phyloP scores from a whole-genome alignment of 257 asterid genomes.

The Solanum rostratum region DNA sequence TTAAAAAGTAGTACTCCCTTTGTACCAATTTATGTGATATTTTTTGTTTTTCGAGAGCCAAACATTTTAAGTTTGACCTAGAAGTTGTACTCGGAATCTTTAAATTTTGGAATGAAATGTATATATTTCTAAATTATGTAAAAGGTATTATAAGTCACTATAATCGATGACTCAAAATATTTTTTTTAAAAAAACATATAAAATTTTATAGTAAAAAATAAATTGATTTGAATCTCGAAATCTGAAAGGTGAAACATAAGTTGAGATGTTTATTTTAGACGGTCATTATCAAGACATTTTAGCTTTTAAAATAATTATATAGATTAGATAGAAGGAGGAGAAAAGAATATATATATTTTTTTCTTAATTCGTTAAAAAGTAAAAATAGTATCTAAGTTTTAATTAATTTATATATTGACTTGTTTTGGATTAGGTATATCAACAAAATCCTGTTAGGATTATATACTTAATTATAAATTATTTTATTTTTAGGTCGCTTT shows the following conservation, averaged over 20 bases:
- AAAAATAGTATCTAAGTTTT: not conserved
- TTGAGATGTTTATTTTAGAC: not conserved
- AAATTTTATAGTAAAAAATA: no score
- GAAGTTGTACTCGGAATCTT: no score
- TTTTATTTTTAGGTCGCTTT: not conserved
- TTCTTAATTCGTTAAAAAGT: not conserved
- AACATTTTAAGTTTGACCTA: no score
- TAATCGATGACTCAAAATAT: no score
- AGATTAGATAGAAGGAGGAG: not conserved
- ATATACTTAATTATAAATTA: not conserved
- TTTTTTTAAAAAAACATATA: no score
- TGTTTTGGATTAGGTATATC: not conserved
- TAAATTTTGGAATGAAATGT: no score
- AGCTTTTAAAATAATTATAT: not conserved
- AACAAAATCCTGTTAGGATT: not conserved
- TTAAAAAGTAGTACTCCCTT: not conserved
- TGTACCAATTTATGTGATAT: no score
- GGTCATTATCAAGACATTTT: not conserved
- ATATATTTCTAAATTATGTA: no score
- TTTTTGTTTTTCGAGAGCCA: no score
- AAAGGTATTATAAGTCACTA: no score
- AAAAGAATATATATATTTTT: not conserved
- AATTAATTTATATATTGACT: not conserved
- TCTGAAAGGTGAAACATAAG: accelerated
- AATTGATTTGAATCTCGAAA: no score